Base-by-base conservation (phyloP, 1,139 yeast genomes). In the Blastobotrys persicus region DNA sequence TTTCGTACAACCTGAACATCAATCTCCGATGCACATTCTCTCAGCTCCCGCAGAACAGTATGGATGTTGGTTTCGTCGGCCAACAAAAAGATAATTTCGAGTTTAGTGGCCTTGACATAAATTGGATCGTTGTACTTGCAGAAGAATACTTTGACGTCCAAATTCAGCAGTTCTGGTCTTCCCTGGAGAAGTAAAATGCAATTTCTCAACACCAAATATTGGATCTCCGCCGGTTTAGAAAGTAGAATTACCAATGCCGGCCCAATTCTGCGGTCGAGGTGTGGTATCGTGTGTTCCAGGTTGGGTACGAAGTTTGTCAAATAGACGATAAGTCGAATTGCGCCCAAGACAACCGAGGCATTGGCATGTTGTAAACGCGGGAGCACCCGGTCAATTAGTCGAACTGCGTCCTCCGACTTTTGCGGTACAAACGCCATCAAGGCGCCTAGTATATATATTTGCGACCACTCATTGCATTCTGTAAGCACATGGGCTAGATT, bases 31-130 rank as follows among this genome's bases (percentile, higher is more conserved):
- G 95, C 94, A 64, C 89, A 88, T 60, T 87, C 95, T 56, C 83
- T 86, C 42, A 91, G 69, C 62, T 91, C 98, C 20, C 80, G 72
- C 43, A 89, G 69, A 0, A 91, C 92, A 20, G 75, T 71, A 11
- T 71, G 72, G 42, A 85, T 75, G 56, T 86, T 88, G 2, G 65
- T 57, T 50, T 80, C 83, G 57, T 80, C 78, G 1, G 97, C 95
- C 44, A 91, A 70, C 32, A 88, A 70, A 60, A 86, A 88, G 26
- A 91, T 81, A 50, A 92, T 85, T 62, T 91, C 98, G 42, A 92
- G 73, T 61, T 92, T 91, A 7, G 97, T 87, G 59, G 89, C 94
- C 65, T 89, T 88, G 62, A 92, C 84, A 64, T 86, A 92, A 18
- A 87, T 81, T 0, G 95, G 94, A 64, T 91, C 97, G 62, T 85